Evolutionary conservation across 2,329 filamentous ascomycete species (phyloP), one percentile per base, ranked within the genome.

Genomic region (Exutisphaerella laricina): DNA sequence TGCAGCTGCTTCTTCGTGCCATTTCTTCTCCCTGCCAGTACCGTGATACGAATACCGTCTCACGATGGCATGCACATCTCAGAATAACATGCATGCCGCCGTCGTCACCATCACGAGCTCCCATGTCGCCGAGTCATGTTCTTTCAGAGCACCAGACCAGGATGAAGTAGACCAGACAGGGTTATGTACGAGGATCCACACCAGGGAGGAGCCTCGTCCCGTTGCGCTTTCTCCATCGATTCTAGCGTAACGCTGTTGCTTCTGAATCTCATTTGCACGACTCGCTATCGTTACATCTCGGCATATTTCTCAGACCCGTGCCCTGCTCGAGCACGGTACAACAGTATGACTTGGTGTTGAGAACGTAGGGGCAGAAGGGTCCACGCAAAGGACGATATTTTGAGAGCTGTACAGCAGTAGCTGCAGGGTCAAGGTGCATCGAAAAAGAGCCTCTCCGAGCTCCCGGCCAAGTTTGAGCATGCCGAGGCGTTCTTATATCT

Each of bases 191-290:
- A 35, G 32, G 32, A 35, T 35, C 32, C 23, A n/a, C 32, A n/a
- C n/a, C n/a, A n/a, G n/a, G n/a, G n/a, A n/a, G n/a, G n/a, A n/a
- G n/a, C 21, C 32, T 20, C n/a, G 32, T n/a, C 10, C 20, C 16
- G 18, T 35, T 20, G 32, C 32, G 32, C 32, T 16, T 35, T 23
- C 32, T 35, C 18, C 32, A 35, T 35, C 32, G 32, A 21, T 35
- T 20, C 21, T 35, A 35, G 32, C 10, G 6, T 26, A n/a, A n/a
- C 23, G 23, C 23, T 26, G 12, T 6, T 12, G 32, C 32, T 35
- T 22, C 32, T 35, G 14, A 35, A 35, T 35, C 3, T 35, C 33
- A 35, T 35, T 35, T 35, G 20, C 7, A 16, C 13, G 22, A 2
- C 32, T 35, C 20, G 9, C 8, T 10, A 14, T 4, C 7, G 18